phyloP scores from a whole-genome alignment of 169 alveolate species.

The Cryptosporidium felis region DNA sequence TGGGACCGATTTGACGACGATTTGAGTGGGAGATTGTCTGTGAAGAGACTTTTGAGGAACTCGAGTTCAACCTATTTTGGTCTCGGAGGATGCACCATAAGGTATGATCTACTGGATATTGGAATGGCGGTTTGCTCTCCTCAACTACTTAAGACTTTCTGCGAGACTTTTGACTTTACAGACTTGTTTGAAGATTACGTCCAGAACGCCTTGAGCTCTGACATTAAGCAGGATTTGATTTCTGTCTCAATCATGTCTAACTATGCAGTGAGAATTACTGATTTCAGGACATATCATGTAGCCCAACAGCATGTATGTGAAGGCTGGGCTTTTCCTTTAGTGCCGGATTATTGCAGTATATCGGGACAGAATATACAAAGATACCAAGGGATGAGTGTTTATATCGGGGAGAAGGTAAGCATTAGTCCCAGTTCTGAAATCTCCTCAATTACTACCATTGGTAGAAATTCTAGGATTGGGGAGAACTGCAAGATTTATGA shows the following conservation, averaged over 20 bases:
- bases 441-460: constrained; percentile 23
- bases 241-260: constrained; percentile 9
- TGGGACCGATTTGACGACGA: constrained; percentile 31
- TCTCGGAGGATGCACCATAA: background rate
- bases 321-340: constrained; percentile 63
- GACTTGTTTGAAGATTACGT: constrained; percentile 29
- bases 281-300: constrained; percentile 58
- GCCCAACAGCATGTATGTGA: constrained; percentile 62
- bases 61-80: background rate
- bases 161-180: constrained; percentile 55
- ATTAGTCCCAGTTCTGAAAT: constrained; percentile 43
- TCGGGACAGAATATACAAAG: constrained; percentile 52
- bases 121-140: constrained; percentile 63
- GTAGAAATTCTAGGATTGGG: constrained; percentile 19
- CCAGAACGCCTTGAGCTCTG: constrained; percentile 22
- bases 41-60: constrained; percentile 22
- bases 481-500: background rate
- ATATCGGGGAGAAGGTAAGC: constrained; percentile 17
- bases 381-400: constrained; percentile 21
- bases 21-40: background rate
- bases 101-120: constrained; percentile 54
- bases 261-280: constrained; percentile 26
- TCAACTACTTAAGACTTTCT: constrained; percentile 25
- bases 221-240: constrained; percentile 52
- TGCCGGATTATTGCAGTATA: constrained; percentile 65